Percentiles rank a stretch among this genome's conserved stretches.
phyloP scores from a whole-genome alignment of 495 filamentous ascomycete genomes.

The Tuber magnatum region DNA sequence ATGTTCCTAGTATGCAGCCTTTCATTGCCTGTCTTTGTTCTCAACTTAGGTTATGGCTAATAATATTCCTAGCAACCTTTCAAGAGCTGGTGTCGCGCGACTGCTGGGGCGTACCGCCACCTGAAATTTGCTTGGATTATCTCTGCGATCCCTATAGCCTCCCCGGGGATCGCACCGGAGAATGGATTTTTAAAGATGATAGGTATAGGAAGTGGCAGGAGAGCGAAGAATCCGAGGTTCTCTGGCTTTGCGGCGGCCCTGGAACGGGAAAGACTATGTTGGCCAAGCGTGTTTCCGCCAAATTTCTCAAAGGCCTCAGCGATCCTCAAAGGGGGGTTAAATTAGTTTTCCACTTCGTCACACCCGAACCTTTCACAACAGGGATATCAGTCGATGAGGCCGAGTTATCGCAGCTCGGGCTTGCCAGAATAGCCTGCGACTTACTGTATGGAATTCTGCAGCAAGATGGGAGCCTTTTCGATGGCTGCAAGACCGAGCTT shows the following conservation, averaged over 20 bases:
- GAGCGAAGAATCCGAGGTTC: no score
- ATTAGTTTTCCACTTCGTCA: not conserved
- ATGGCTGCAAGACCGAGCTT: no score
- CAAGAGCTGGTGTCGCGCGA: not conserved
- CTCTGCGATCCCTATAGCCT: not conserved
- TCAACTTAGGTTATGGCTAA: not conserved
- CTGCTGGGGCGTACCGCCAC: not conserved
- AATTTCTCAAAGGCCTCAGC: not conserved
- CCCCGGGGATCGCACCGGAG: not conserved
- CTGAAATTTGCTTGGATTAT: not conserved
- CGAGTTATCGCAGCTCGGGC: not conserved
- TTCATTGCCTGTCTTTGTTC: not conserved
- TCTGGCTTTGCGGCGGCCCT: no score
- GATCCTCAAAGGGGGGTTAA: not conserved
- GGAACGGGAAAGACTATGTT: no score
- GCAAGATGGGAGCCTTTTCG: not conserved
- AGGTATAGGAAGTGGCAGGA: no score
- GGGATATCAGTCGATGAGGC: not conserved
- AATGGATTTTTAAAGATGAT: no score
- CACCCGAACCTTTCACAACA: not conserved
- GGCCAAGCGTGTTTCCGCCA: no score
- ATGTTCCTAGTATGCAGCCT: not conserved
- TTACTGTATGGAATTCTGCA: no score
- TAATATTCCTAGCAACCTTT: not conserved
- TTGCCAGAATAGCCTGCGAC: not conserved